Evolutionary conservation across 495 filamentous ascomycete genomes (phyloP).

Genomic region (Margaritispora aquatica): DNA sequence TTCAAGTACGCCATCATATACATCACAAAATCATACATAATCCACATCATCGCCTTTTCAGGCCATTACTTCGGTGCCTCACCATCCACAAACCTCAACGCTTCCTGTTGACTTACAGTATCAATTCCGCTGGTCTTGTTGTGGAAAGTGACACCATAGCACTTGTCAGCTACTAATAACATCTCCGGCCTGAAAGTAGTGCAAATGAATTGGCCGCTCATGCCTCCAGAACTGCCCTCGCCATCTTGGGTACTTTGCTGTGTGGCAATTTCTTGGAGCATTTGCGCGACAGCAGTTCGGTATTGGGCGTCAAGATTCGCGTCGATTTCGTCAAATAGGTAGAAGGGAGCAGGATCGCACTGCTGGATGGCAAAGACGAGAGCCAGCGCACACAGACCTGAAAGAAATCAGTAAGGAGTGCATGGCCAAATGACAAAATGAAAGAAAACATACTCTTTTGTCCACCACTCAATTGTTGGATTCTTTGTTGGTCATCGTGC

Average conservation of each 20-base stretch:
- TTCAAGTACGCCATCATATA: neutral
- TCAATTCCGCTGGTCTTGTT: constrained; percentile 92
- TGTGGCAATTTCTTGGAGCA: constrained; percentile 70
- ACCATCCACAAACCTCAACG: constrained; percentile 89
- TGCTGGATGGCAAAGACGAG: constrained; percentile 98
- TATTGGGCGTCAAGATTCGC: constrained; percentile 98
- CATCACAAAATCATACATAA: neutral
- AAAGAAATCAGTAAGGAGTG: constrained; percentile 22
- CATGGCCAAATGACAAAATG: neutral
- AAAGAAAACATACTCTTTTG: constrained; percentile 74
- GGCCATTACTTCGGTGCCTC: constrained; percentile 17
- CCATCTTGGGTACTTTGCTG: constrained; percentile 39
- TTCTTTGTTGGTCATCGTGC: constrained; percentile 91
- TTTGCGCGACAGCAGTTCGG: constrained; percentile 84
- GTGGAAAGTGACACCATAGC: constrained; percentile 91
- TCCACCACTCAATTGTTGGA: constrained; percentile 93
- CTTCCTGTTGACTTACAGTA: constrained; percentile 79
- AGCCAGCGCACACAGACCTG: constrained; percentile 88
- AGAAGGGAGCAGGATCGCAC: constrained; percentile 95
- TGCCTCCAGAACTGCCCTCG: constrained; percentile 30
- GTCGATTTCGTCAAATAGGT: constrained; percentile 99
- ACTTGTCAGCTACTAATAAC: constrained; percentile 90
- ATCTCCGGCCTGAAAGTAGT: constrained; percentile 99
- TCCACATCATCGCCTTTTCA: neutral
- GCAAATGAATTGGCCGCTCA: constrained; percentile 62